Conservation (phyloP, 2,329 filamentous ascomycete species). For the Mariannaea sp. region DNA sequence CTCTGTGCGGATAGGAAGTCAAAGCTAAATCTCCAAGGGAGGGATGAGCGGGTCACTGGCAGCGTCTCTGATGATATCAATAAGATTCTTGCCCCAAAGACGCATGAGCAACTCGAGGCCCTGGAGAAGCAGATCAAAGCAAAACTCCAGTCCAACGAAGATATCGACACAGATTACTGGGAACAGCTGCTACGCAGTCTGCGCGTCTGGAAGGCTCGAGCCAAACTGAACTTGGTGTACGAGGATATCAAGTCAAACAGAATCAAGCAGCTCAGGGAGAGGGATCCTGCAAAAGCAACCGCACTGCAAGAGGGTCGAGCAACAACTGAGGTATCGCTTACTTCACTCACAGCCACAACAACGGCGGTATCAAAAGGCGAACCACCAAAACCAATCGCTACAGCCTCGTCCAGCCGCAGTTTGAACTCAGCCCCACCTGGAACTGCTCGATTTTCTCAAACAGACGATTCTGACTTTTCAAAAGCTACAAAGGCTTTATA, state of each 20-base stretch:
- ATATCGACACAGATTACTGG: slow-evolving; percentile 98
- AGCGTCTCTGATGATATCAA: slow-evolving; percentile 90
- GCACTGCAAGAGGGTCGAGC: slow-evolving; percentile 23
- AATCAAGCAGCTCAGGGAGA: slow-evolving; percentile 66
- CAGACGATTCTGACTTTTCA: slow-evolving; percentile 78
- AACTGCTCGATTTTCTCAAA: slow-evolving; percentile 70
- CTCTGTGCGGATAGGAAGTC: slow-evolving; percentile 79
- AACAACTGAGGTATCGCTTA: slow-evolving; percentile 6
- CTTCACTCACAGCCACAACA: slow-evolving; percentile 8
- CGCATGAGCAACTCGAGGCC: slow-evolving; percentile 81
- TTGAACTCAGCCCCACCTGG: slow-evolving; percentile 53
- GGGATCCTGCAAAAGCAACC: slow-evolving; percentile 69
- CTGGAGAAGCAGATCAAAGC: slow-evolving; percentile 85
- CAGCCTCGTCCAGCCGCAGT: slow-evolving; percentile 34
- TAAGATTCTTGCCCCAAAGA: slow-evolving; percentile 82
- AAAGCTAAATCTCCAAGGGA: slow-evolving; percentile 63
- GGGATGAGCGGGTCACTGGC: slow-evolving; percentile 74
- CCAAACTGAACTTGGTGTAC: slow-evolving; percentile 78
- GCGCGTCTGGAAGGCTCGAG: slow-evolving; percentile 88
- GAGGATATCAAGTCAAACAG: slow-evolving; percentile 75
- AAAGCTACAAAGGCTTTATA: slow-evolving; percentile 87
- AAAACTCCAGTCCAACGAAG: slow-evolving; percentile 86
- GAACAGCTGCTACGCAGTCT: slow-evolving; percentile 86
- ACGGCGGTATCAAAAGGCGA: slow-evolving; percentile 13
- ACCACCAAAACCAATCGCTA: slow-evolving; percentile 14